Evolutionary conservation across 2,329 filamentous ascomycete genomes (phyloP).

Genomic region (Alternaria conjuncta): DNA sequence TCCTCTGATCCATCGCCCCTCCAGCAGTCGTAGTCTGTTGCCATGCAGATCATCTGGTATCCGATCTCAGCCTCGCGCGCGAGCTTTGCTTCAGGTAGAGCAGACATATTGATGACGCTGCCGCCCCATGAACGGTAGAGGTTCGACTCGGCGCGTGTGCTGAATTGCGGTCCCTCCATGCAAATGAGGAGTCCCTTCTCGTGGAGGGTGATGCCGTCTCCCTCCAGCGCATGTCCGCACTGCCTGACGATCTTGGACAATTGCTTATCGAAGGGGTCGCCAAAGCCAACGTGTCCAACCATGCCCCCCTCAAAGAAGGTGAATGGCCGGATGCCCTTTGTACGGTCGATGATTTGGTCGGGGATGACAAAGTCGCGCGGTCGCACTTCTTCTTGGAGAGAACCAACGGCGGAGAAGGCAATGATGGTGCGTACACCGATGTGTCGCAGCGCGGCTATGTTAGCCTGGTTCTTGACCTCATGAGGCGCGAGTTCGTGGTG

Average conservation of each 20-base stretch:
- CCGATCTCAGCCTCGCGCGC: slow-evolving; percentile 94
- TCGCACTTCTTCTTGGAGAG: slow-evolving; percentile 88
- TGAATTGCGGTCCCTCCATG: slow-evolving; percentile 99
- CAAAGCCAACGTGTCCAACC: slow-evolving; percentile 93
- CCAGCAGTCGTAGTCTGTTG: slow-evolving; percentile 99
- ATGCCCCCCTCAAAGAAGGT: slow-evolving; percentile 95
- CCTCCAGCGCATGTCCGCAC: slow-evolving; percentile 78
- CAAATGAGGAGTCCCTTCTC: slow-evolving; percentile 85
- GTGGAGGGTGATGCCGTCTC: slow-evolving; percentile 85
- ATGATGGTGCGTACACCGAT: slow-evolving; percentile 91
- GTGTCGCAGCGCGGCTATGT: slow-evolving; percentile 94
- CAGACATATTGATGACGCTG: slow-evolving; percentile 97
- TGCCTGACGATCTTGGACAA: slow-evolving; percentile 77
- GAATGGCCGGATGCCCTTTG: slow-evolving; percentile 91
- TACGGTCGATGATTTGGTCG: slow-evolving; percentile 96
- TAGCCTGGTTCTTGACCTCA: slow-evolving; percentile 92
- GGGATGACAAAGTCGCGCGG: slow-evolving; percentile 97
- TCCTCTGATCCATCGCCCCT: slow-evolving; percentile 73
- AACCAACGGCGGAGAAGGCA: slow-evolving; percentile 94
- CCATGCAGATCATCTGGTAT: slow-evolving; percentile 99
- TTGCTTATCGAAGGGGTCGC: slow-evolving; percentile 86
- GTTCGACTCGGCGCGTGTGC: slow-evolving; percentile 91
- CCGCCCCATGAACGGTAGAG: slow-evolving; percentile 95
- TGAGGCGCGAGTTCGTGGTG: slow-evolving; percentile 91
- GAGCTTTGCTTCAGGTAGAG: slow-evolving; percentile 92